These are phyloP conservation scores for Rubia peregrina DNA, from an alignment of 305 asterid species.

Conservation along the genomic window DNA sequence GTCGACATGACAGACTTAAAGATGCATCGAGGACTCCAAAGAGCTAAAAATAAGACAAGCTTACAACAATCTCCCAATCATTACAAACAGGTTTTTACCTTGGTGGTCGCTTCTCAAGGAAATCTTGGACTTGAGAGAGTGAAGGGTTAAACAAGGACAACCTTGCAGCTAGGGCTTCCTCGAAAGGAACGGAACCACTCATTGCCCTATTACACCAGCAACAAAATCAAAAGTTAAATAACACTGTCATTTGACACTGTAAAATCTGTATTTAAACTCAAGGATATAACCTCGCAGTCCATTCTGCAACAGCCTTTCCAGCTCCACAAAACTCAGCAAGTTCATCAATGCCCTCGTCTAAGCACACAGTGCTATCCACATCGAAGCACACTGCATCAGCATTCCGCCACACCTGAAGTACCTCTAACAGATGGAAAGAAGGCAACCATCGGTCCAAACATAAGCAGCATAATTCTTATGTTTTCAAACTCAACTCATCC, in stretches of 20 bases:
- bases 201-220: constrained; percentile 54
- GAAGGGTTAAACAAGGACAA: constrained; percentile 77
- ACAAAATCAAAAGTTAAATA: neutral
- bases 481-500: neutral
- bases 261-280: neutral
- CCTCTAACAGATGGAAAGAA: constrained; percentile 44
- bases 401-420: constrained; percentile 64
- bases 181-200: constrained; percentile 91
- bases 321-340: constrained; percentile 96
- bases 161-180: constrained; percentile 90
- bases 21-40: neutral
- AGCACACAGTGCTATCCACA: constrained; percentile 94
- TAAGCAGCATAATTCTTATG: neutral
- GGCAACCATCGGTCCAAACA: constrained; percentile 12
- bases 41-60: neutral
- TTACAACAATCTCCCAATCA: neutral
- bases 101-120: constrained; percentile 77
- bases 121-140: constrained; percentile 60
- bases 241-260: neutral
- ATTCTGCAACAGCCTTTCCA: constrained; percentile 87
- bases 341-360: constrained; percentile 98
- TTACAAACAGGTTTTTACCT: constrained; percentile 34
- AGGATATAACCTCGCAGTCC: constrained; percentile 73
- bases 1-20: neutral
- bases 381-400: constrained; percentile 90